Conservation (phyloP, 371 early-diverging fungal genomes). For the Mycotypha africana region DNA sequence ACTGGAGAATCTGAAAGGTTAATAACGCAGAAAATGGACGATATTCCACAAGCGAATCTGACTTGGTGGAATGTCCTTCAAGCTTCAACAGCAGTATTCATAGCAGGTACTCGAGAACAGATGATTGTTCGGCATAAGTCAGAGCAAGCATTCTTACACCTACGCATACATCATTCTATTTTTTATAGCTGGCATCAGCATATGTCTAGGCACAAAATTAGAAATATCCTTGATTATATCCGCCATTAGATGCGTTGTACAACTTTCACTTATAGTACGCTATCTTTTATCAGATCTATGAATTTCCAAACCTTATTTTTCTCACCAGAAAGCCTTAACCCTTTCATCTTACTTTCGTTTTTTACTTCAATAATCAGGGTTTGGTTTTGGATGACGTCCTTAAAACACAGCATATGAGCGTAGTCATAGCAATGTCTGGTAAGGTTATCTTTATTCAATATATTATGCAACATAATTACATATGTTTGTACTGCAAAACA, state of each 20-base stretch:
- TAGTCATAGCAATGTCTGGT: constrained; percentile 34
- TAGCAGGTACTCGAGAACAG: constrained; percentile 41
- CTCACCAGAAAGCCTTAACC: background rate
- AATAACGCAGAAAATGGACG: no score
- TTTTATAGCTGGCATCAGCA: constrained; percentile 29
- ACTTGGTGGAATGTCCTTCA: constrained; percentile 36
- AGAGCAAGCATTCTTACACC: no score
- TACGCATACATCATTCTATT: no score
- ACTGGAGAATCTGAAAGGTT: no score
- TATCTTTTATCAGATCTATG: no score
- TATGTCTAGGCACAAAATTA: constrained; percentile 27
- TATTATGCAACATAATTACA: no score
- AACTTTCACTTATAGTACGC: constrained; percentile 39
- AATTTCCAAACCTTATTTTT: no score
- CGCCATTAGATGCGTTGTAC: constrained; percentile 38
- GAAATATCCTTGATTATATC: constrained; percentile 35
- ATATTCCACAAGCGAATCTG: constrained; percentile 9
- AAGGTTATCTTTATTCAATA: no score
- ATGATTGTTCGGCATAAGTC: no score
- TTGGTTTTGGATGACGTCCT: constrained; percentile 39
- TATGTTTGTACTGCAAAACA: no score
- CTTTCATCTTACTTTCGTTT: background rate
- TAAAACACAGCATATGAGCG: constrained; percentile 21
- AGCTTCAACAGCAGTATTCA: constrained; percentile 28
- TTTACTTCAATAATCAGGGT: constrained; percentile 20